Evolutionary conservation across 106 monocot species (phyloP).

Genomic region (Gastrodia elata): DNA sequence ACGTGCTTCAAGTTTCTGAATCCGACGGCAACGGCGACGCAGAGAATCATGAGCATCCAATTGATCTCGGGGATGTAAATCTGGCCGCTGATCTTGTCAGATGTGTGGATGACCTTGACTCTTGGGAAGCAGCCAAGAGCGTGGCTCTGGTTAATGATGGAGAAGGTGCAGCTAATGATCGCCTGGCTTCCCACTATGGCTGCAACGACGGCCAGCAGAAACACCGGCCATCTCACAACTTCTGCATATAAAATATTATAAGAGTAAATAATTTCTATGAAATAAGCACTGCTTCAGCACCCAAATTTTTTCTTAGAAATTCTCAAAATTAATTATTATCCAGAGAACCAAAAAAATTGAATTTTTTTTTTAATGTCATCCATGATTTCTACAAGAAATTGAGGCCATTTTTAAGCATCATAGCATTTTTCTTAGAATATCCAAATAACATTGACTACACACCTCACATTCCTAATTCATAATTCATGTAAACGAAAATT

Average conservation of each 20-base stretch:
- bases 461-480: too few species aligned
- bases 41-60: constrained; percentile 65
- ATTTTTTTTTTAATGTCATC: too few species aligned
- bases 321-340: too few species aligned
- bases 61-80: constrained; percentile 75
- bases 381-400: too few species aligned
- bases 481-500: too few species aligned
- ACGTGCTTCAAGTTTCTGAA: constrained; percentile 64
- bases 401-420: too few species aligned
- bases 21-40: constrained; percentile 51
- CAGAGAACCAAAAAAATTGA: too few species aligned
- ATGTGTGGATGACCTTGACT: constrained; percentile 60
- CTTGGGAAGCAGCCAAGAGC: constrained; percentile 54
- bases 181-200: constrained; percentile 64
- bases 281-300: too few species aligned
- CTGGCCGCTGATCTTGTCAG: constrained; percentile 55
- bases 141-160: constrained; percentile 59
- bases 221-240: constrained; percentile 42
- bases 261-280: too few species aligned
- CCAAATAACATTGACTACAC: too few species aligned
- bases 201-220: constrained; percentile 50
- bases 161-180: constrained; percentile 62
- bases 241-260: constrained; percentile 20
- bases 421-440: too few species aligned
- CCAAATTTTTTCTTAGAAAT: too few species aligned